These are phyloP conservation scores for Xylaria sp. DNA, from an alignment of 2,329 filamentous ascomycete species.

Conservation along the genomic window DNA sequence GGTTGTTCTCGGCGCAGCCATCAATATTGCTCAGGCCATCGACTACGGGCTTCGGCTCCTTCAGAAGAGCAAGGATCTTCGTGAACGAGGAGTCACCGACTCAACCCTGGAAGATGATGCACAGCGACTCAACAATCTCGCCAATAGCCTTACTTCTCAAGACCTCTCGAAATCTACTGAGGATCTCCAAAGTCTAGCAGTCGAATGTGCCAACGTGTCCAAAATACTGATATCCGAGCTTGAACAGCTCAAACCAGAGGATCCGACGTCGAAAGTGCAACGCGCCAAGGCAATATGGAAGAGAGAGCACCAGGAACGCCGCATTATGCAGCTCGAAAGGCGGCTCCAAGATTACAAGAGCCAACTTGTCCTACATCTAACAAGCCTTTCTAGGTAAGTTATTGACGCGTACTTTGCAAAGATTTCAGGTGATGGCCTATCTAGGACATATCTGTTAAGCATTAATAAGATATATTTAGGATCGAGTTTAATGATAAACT, in stretches of 20 bases:
- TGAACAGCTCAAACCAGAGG: constrained; percentile 36
- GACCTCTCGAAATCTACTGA: too few relatives aligned
- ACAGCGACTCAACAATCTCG: neutral
- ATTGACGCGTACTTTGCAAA: neutral
- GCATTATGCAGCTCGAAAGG: neutral
- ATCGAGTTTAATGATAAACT: constrained; percentile 4
- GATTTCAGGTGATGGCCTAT: too few relatives aligned
- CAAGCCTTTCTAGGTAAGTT: constrained; percentile 13
- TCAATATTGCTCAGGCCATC: constrained; percentile 11
- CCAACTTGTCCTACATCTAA: constrained; percentile 6
- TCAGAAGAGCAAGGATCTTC: neutral
- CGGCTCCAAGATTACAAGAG: neutral
- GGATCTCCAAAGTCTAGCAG: neutral
- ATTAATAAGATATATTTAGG: constrained; percentile 3
- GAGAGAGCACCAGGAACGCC: constrained; percentile 12
- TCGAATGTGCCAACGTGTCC: constrained; percentile 18
- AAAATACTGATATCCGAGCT: constrained; percentile 34
- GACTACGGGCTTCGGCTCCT: constrained; percentile 15
- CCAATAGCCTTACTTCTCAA: neutral
- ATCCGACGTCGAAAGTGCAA: constrained; percentile 32
- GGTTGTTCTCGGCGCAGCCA: constrained; percentile 2
- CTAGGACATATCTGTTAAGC: neutral
- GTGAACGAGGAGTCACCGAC: neutral
- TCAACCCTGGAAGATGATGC: constrained; percentile 1
- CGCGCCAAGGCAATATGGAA: constrained; percentile 20